These are phyloP conservation scores for Prunus campanulata DNA, from an alignment of 306 rosid species.

Conservation along the genomic window DNA sequence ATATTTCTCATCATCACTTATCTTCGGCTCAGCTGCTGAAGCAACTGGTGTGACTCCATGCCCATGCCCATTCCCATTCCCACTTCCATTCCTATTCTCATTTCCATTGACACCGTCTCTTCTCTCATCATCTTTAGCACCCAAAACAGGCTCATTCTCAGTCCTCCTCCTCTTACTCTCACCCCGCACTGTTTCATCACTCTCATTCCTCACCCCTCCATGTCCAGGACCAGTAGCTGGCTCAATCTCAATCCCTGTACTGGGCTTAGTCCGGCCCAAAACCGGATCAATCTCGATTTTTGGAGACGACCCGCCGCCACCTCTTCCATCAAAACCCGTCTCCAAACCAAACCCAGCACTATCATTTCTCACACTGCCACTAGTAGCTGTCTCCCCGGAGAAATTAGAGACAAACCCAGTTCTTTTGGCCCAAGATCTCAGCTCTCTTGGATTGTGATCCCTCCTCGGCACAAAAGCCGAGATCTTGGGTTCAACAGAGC, in stretches of 20 bases:
- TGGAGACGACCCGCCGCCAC: conserved; percentile 63
- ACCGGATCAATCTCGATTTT: conserved; percentile 84
- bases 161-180: conserved; percentile 37
- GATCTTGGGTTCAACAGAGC: conserved; percentile 37
- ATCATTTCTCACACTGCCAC: conserved; percentile 52
- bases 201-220: conserved; percentile 41
- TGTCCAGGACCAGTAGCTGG: conserved; percentile 30
- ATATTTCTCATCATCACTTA: conserved; percentile 29
- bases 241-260: conserved; percentile 57
- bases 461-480: conserved; percentile 64
- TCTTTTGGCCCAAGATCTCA: conserved; percentile 84
- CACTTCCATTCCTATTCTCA: conserved; percentile 19
- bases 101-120: conserved; percentile 38
- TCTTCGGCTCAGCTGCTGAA: conserved; percentile 41
- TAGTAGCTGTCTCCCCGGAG: conserved; percentile 62
- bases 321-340: conserved; percentile 35
- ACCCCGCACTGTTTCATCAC: conserved; percentile 29
- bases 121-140: conserved; percentile 34
- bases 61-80: conserved; percentile 31
- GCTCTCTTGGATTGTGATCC: conserved; percentile 71
- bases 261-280: conserved; percentile 58
- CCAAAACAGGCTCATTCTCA: conserved; percentile 38
- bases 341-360: conserved; percentile 54
- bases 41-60: conserved; percentile 40
- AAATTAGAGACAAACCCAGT: conserved; percentile 84